Conservation (phyloP, 1,284 basidiomycete species). For the Rhodotorula glutinis region DNA sequence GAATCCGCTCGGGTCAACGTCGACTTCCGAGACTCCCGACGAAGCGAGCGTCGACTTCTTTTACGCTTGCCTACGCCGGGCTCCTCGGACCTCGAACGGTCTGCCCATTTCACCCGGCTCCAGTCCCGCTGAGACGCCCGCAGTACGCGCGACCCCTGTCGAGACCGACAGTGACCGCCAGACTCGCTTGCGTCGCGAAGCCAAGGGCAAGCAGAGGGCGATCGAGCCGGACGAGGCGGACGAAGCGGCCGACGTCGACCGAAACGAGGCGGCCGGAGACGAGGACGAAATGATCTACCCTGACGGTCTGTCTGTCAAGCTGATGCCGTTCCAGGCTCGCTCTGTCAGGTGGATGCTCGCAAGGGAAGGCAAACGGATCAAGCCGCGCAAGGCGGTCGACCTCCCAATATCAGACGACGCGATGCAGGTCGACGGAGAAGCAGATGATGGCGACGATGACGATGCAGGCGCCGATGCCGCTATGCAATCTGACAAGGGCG, state of each 20-base stretch:
- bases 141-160: background rate
- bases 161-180: constrained; percentile 15
- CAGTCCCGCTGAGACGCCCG: background rate
- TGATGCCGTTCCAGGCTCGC: constrained; percentile 43
- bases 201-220: constrained; percentile 36
- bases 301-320: constrained; percentile 17
- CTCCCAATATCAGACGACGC: too few relatives aligned
- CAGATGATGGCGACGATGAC: background rate
- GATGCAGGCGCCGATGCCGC: background rate
- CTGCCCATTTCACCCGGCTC: constrained; percentile 1
- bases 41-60: constrained; percentile 31
- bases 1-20: background rate
- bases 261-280: background rate
- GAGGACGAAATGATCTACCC: constrained; percentile 34
- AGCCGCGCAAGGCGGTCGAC: background rate
- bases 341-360: constrained; percentile 41
- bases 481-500: background rate
- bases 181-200: constrained; percentile 3
- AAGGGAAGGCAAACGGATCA: constrained; percentile 37
- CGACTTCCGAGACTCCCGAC: too few relatives aligned
- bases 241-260: constrained; percentile 1
- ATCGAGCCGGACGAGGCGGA: background rate
- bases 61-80: constrained; percentile 25
- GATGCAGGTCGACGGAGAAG: background rate
- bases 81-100: constrained; percentile 21